phyloP scores from a whole-genome alignment of 768 basidiomycete species.

The Roridomyces roridus region DNA sequence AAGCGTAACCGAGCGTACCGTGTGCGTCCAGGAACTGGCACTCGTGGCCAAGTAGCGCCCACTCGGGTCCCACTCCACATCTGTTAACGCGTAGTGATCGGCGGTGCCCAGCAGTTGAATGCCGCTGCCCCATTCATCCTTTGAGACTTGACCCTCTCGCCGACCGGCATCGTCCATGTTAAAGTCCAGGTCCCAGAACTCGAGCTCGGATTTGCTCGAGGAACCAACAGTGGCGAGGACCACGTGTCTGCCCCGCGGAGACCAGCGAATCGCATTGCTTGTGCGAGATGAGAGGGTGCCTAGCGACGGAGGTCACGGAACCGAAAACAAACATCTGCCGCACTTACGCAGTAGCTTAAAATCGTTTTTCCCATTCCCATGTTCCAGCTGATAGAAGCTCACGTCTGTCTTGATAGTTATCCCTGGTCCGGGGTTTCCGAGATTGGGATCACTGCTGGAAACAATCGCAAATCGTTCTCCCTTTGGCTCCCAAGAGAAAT shows the following conservation, averaged over 20 bases:
- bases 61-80: slow-evolving; percentile 98
- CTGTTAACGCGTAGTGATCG: slow-evolving; percentile 97
- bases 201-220: slow-evolving; percentile 93
- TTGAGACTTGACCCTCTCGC: slow-evolving; percentile 56
- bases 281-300: slow-evolving; percentile 82
- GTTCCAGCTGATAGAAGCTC: slow-evolving; percentile 94
- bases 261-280: slow-evolving; percentile 96
- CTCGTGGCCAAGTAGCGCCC: slow-evolving; percentile 93
- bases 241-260: slow-evolving; percentile 93
- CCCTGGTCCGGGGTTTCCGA: slow-evolving; percentile 88
- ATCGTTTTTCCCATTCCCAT: slow-evolving; percentile 89
- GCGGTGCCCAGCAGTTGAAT: slow-evolving; percentile 86
- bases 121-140: slow-evolving; percentile 83
- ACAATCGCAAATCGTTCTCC: slow-evolving; percentile 96
- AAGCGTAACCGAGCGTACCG: slow-evolving; percentile 56
- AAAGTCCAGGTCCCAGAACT: slow-evolving; percentile 99
- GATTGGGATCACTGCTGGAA: slow-evolving; percentile 91
- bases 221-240: slow-evolving; percentile 96
- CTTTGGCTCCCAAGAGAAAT: slow-evolving; percentile 99
- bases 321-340: slow-evolving; percentile 14
- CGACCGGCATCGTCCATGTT: slow-evolving; percentile 61
- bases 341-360: slow-evolving; percentile 85
- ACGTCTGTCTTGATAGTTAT: slow-evolving; percentile 96
- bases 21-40: slow-evolving; percentile 94
- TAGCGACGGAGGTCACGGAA: slow-evolving; percentile 34